These are phyloP conservation scores for Chlorella vulgaris DNA, from an alignment of 139 green algal species.

Conservation along the genomic window DNA sequence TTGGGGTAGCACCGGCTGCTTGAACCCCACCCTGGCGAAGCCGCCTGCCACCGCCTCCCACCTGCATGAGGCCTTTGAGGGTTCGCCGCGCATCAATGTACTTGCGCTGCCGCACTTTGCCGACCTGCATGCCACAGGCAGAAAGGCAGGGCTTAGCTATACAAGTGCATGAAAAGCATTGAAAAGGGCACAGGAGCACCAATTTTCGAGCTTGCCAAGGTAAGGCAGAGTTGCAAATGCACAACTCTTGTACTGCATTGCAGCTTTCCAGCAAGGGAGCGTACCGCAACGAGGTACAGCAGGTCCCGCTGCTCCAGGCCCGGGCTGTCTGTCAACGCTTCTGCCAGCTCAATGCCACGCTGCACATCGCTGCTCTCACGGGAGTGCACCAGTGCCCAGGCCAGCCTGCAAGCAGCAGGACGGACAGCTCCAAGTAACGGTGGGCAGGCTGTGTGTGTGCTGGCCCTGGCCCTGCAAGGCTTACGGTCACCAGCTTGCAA, in stretches of 20 bases:
- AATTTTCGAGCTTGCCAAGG: not conserved
- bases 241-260: not conserved
- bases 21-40: too few species aligned
- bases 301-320: conserved; percentile 1
- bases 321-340: conserved; percentile 22
- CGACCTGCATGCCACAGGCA: not conserved
- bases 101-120: conserved; percentile 4
- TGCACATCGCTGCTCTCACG: conserved; percentile 1
- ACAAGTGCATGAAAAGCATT: too few species aligned
- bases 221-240: not conserved
- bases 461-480: too few species aligned
- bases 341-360: conserved; percentile 33
- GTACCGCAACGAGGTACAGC: conserved; percentile 37
- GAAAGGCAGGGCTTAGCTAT: not conserved
- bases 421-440: too few species aligned
- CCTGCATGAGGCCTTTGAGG: conserved; percentile 31
- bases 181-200: too few species aligned
- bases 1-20: too few species aligned
- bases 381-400: conserved; percentile 48
- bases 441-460: too few species aligned
- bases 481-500: too few species aligned
- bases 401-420: conserved; percentile 10
- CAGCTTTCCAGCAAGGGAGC: not conserved
- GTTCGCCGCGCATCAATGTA: conserved; percentile 29
- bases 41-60: too few species aligned